A percentile compares a stretch with the other conserved stretches of the same genome.
These are phyloP conservation scores for Diaporthe sp. DNA, from an alignment of 2,329 filamentous ascomycete genomes.

Conservation along the genomic window DNA sequence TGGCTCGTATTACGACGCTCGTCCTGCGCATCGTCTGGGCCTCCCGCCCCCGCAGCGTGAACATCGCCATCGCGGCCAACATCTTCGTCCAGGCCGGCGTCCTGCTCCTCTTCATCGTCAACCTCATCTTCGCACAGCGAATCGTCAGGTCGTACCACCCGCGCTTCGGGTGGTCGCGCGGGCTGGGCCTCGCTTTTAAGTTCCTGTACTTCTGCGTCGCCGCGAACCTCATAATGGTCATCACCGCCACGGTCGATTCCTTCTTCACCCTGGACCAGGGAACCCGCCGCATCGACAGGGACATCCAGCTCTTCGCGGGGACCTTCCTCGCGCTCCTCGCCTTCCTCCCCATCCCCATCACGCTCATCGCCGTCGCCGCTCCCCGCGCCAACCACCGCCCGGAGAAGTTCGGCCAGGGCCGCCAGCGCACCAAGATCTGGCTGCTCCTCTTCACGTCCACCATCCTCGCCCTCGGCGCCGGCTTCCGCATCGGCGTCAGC, in stretches of 20 bases:
- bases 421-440: slow-evolving; percentile 75
- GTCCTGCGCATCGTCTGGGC: slow-evolving; percentile 68
- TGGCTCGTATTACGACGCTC: slow-evolving; percentile 67
- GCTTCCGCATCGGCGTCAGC: slow-evolving; percentile 74
- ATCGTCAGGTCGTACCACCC: slow-evolving; percentile 82
- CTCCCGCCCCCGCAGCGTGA: slow-evolving; percentile 54
- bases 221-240: slow-evolving; percentile 74
- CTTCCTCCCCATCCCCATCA: slow-evolving; percentile 75
- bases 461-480: slow-evolving; percentile 77
- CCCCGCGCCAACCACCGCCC: slow-evolving; percentile 50
- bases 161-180: slow-evolving; percentile 75
- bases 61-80: slow-evolving; percentile 70
- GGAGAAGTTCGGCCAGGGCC: slow-evolving; percentile 77
- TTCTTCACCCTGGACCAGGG: slow-evolving; percentile 74
- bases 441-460: slow-evolving; percentile 72
- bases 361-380: slow-evolving; percentile 65
- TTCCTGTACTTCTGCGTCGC: slow-evolving; percentile 71
- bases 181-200: slow-evolving; percentile 67
- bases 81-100: slow-evolving; percentile 83
- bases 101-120: slow-evolving; percentile 81
- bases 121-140: slow-evolving; percentile 82
- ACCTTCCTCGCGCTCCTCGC: slow-evolving; percentile 75
- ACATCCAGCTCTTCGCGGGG: slow-evolving; percentile 74
- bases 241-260: slow-evolving; percentile 73
- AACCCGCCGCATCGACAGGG: slow-evolving; percentile 67